phyloP scores from a whole-genome alignment of 2,329 filamentous ascomycete species.

The Diaporthe vexans region DNA sequence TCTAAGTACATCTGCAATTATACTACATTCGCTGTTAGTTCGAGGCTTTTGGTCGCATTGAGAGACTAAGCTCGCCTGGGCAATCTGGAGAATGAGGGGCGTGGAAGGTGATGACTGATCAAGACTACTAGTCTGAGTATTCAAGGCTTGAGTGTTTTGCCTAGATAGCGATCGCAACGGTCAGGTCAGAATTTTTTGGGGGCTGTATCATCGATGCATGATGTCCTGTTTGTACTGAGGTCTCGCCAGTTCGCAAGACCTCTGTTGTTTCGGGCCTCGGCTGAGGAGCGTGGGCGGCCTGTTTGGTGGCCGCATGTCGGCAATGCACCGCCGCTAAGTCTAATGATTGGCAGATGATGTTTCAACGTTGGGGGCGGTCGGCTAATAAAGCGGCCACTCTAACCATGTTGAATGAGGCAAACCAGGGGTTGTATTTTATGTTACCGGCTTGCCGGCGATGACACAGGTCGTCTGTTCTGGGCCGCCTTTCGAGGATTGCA shows the following conservation, averaged over 20 bases:
- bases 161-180: background rate
- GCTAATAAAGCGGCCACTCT: background rate
- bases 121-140: background rate
- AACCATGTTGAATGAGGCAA: background rate
- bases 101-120: background rate
- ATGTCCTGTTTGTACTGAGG: slow-evolving; percentile 14
- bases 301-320: background rate
- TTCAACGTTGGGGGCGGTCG: background rate
- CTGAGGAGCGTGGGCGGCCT: slow-evolving; percentile 16
- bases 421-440: background rate
- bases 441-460: slow-evolving; percentile 11
- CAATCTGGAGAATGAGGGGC: background rate
- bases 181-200: background rate
- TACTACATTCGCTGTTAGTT: too few species aligned
- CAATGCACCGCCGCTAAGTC: slow-evolving; percentile 10
- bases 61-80: background rate
- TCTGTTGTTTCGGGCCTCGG: slow-evolving; percentile 2
- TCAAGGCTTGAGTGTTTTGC: background rate
- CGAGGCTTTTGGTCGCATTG: background rate
- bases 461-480: background rate
- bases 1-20: background rate
- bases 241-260: slow-evolving; percentile 26
- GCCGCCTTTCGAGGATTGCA: background rate
- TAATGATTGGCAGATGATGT: slow-evolving; percentile 15
- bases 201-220: slow-evolving; percentile 22